Evolutionary conservation across 768 basidiomycete genomes (phyloP).

Genomic region (Lactarius vividus): DNA sequence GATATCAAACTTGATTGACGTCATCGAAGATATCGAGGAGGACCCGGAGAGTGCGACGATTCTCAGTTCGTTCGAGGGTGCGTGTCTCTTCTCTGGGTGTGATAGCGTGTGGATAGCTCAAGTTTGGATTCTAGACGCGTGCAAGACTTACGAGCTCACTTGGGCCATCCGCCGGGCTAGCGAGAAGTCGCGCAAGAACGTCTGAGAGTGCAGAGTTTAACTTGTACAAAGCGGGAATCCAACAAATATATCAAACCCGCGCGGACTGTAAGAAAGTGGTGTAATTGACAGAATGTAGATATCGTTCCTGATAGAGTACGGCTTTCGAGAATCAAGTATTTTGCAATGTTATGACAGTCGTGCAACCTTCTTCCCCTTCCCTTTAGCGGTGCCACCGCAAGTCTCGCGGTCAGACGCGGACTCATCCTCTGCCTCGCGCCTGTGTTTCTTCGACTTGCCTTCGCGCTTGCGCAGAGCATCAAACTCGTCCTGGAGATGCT

Average conservation of each 20-base stretch:
- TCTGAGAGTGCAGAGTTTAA: not conserved
- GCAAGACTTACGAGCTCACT: conserved; percentile 85
- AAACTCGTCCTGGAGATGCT: conserved; percentile 75
- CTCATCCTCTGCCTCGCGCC: not conserved
- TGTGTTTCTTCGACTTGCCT: conserved; percentile 24
- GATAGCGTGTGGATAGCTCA: not conserved
- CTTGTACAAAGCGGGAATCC: not conserved
- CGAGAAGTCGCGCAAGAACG: conserved; percentile 54
- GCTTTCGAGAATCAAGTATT: conserved; percentile 7
- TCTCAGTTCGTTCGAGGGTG: conserved; percentile 82
- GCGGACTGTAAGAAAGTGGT: conserved; percentile 1
- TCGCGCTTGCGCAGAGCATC: conserved; percentile 33
- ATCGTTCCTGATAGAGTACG: conserved; percentile 1
- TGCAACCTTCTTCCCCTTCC: not conserved
- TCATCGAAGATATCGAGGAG: conserved; percentile 87
- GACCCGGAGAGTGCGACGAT: conserved; percentile 78
- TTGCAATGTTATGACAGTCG: not conserved
- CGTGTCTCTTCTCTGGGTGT: conserved; percentile 19
- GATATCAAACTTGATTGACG: conserved; percentile 83
- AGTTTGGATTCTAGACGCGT: conserved; percentile 55
- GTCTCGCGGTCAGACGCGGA: not conserved
- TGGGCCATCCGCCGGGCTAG: conserved; percentile 88
- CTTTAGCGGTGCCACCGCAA: not conserved
- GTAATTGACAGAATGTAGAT: conserved; percentile 7
- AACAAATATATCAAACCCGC: conserved; percentile 1